Base-by-base conservation (phyloP, 495 filamentous ascomycete species). In the Tuber magnatum region DNA sequence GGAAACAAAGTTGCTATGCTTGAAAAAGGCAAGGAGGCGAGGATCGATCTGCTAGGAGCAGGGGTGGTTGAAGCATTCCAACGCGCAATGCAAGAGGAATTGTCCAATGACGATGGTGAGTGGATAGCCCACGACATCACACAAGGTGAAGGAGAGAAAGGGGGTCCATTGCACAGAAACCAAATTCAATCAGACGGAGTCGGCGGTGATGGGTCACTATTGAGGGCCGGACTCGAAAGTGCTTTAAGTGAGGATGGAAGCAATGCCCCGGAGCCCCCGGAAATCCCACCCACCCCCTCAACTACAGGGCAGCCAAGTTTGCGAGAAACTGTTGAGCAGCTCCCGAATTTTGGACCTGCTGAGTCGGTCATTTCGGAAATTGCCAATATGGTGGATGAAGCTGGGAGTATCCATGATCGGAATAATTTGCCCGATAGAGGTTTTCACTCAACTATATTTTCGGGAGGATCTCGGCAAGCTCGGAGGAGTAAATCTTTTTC, bases 31-130 rank as follows among this genome's bases (percentile, higher is more conserved):
- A 79, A 72, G 71, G 74, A 69, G 85, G 87, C 80, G 20, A 81
- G 80, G 70, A 91, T 96, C 75, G 94, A 98, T 83, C 75, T 94
- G 18, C 87, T 98, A 0, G 92, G 92, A 68, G 93, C 93, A 28
- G 90, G 90, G 75, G 89, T 92, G 43, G 86, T 88, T 73, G 87
- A 93, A 86, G 88, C 94, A 74, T 92, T 91, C 80, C 90, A 90
- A 79, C 86, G 86, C 75, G 90, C 88, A 42, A 87, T 91, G 40
- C 87, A 87, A 72, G 88, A 90, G 16, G 78, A 76, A 32, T 72
- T 70, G 7, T 41, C 77, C 22, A 38, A 46, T 2, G 71, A 69
- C 22, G 77, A 69, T 68, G 56, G n/a, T 24, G 48, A 69, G 43
- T 79, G 76, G 77, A 68, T 70, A 70, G 46, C 56, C 10, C 69